Conservation (phyloP, 169 alveolate genomes). For the Plasmodium blacklocki region DNA sequence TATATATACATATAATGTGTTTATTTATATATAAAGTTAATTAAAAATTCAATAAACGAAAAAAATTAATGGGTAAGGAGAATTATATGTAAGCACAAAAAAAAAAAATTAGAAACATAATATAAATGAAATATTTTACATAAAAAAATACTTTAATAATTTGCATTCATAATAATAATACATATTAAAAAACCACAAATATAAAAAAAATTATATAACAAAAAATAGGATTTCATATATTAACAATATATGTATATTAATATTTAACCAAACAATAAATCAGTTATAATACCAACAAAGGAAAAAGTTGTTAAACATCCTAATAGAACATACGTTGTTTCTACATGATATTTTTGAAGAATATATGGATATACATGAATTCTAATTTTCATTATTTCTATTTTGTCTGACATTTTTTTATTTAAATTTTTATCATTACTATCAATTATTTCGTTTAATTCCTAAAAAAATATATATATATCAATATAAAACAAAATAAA, state of each 20-base stretch:
- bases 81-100: no score
- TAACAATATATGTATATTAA: neutral
- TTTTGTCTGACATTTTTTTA: slow-evolving; percentile 57
- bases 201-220: no score
- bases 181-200: no score
- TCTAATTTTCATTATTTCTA: slow-evolving; percentile 75
- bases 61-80: no score
- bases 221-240: neutral
- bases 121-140: slow-evolving; percentile 9
- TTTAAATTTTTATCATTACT: slow-evolving; percentile 9
- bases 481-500: neutral
- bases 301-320: slow-evolving; percentile 69
- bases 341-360: slow-evolving; percentile 75
- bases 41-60: no score
- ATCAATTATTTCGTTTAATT: slow-evolving; percentile 43
- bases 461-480: slow-evolving; percentile 25
- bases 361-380: slow-evolving; percentile 64
- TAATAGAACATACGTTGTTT: slow-evolving; percentile 64
- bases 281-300: slow-evolving; percentile 71
- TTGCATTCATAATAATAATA: neutral
- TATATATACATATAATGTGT: no score
- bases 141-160: slow-evolving; percentile 14
- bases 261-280: slow-evolving; percentile 56
- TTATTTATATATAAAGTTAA: no score
- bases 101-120: no score